Percentiles rank a stretch among this genome's conserved stretches.
Evolutionary conservation across 2,329 filamentous ascomycete genomes (phyloP).

Genomic region (Colletotrichum acutatum): DNA sequence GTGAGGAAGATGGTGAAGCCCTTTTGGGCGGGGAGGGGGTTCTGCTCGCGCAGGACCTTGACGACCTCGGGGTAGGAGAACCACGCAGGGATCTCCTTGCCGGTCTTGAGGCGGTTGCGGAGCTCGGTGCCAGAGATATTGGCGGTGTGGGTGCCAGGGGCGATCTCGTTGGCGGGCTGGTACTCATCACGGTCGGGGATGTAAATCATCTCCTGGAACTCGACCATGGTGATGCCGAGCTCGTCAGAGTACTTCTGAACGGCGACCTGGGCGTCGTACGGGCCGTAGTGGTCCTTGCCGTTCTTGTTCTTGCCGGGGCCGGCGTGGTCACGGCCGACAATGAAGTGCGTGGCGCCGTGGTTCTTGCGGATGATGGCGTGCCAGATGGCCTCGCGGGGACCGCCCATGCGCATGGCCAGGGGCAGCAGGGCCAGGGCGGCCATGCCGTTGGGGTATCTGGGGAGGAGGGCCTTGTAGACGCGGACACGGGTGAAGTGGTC

Average conservation of each 20-base stretch:
- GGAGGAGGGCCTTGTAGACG: slow-evolving; percentile 96
- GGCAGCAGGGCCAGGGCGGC: slow-evolving; percentile 94
- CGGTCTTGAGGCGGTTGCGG: slow-evolving; percentile 88
- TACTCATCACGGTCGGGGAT: slow-evolving; percentile 98
- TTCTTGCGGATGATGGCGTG: slow-evolving; percentile 99
- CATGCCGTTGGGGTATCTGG: slow-evolving; percentile 99
- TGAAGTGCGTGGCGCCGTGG: slow-evolving; percentile 98
- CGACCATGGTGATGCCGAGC: slow-evolving; percentile 98
- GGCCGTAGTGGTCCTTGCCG: slow-evolving; percentile 96
- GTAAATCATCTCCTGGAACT: slow-evolving; percentile 99
- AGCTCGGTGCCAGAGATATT: slow-evolving; percentile 93
- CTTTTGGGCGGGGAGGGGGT: slow-evolving; percentile 89
- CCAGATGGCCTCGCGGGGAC: slow-evolving; percentile 98
- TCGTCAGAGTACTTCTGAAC: slow-evolving; percentile 97
- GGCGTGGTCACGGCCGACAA: slow-evolving; percentile 97
- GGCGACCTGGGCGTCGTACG: slow-evolving; percentile 95
- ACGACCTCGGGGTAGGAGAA: slow-evolving; percentile 99
- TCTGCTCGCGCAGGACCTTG: slow-evolving; percentile 93
- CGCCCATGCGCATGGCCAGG: slow-evolving; percentile 98
- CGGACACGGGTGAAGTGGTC: slow-evolving; percentile 99
- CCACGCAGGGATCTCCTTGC: slow-evolving; percentile 97
- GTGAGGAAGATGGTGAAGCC: slow-evolving; percentile 99
- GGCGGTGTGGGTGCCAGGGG: slow-evolving; percentile 83
- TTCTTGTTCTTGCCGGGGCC: slow-evolving; percentile 98
- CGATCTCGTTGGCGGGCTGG: slow-evolving; percentile 89